Base-by-base conservation (phyloP, 257 asterid species). In the Rehmannia glutinosa region DNA sequence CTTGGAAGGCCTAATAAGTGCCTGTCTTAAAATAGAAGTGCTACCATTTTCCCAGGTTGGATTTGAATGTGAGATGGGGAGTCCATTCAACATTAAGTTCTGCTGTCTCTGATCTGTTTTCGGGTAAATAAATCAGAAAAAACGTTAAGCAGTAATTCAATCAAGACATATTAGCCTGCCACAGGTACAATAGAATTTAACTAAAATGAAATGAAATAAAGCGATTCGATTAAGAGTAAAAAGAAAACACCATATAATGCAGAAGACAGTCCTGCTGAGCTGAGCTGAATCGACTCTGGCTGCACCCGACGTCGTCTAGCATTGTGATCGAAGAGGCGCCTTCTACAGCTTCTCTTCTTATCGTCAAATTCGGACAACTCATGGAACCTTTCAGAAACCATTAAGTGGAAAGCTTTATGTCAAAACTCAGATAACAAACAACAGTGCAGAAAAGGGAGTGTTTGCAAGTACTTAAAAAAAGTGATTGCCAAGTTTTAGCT, bases 291-390 rank as follows among this genome's bases (percentile, higher is more conserved):
- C 0, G 83, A 65, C 17, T 86, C 88, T 0, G 82, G 91, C 64
- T 76, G 96, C 60, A 84, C 83, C 77, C 85, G 72, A 8, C 95
- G 91, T 57, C 97, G 79, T 50, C 97, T 74, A 2, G 97, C 97
- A 65, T 91, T 91, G 71, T 91, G 97, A 63, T 86, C 95, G 6
- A 87, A 88, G 33, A 88, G 92, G 8, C 92, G 83, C 66, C 87
- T 77, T 8, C 95, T 80, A 33, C 97, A 88, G 77, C 96, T 88
- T 55, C 96, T 79, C 72, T 88, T 88, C 80, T 81, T 88, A 1
- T 84, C 92, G 41, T 91, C 96, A 75, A 91, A 91, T 79, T 88
- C 95, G 49, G 80, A 70, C 80, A 91, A 68, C 28, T 77, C 76
- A 67, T 90, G 97, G 43, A 90, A 90, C 85, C 97, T 89, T 74